Evolutionary conservation across 1,284 basidiomycete species (phyloP), one percentile per base, ranked within the genome.

Genomic region (Inonotus obliquus): DNA sequence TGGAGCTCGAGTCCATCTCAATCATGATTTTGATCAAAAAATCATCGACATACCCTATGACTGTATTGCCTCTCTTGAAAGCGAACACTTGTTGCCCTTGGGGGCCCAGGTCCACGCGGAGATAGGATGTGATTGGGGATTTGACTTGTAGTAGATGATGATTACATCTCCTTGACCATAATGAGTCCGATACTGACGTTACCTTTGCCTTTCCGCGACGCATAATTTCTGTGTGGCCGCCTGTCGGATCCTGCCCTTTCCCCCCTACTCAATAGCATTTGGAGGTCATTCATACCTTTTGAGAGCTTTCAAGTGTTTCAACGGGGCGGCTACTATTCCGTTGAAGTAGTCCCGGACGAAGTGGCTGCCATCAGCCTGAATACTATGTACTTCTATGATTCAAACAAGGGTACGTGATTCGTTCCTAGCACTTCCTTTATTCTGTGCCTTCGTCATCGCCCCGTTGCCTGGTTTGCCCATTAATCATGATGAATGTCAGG

Each of bases 371-470:
- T 97, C 71, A 90, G 88, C 66, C 76, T 97, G 63, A 97, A 96
- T 74, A 96, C 94, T 1, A 82, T 97, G 74, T 97, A 94, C 75
- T 96, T 93, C 76, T 97, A 91, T 74, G 89, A 93, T 70, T 87
- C 88, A 37, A 97, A 97, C 76, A 92, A 93, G 77, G 90, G 91
- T 86, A 68, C 70, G 77, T 62, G 38, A n/a, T 37, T 32, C 56
- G 17, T 29, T 47, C 19, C 11, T 29, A 25, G 14, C 54, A 41
- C 44, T 21, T 32, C 1, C 17, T 25, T 21, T 37, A 4, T 23
- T 25, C 37, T 25, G 38, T 39, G 19, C 54, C 35, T 55, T 55
- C 37, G 19, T 55, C 54, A 25, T 41, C 35, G 54, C 37, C 54
- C 13, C 37, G 21, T 27, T 23, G 54, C n/a, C 19, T 32, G 25